Conservation (phyloP, 2,329 filamentous ascomycete genomes). For the Talaromyces verruculosus region DNA sequence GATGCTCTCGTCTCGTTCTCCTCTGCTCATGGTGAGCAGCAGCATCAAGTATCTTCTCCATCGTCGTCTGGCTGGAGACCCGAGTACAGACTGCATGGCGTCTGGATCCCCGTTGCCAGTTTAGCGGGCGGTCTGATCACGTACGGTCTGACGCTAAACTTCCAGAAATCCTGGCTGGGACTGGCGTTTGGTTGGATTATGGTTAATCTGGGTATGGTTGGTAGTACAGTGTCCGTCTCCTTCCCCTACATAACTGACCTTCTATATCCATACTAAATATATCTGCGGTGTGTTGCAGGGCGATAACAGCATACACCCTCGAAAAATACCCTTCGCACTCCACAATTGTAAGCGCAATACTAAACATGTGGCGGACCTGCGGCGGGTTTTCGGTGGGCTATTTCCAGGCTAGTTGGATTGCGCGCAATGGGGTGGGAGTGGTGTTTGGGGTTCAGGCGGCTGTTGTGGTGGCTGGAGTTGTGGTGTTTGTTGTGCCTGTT, state of each 20-base stretch:
- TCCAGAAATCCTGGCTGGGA: conserved; percentile 38
- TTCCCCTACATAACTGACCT: neutral
- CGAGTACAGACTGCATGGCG: conserved; percentile 39
- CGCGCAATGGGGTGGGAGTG: conserved; percentile 32
- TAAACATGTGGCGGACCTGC: conserved; percentile 43
- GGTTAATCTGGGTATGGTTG: conserved; percentile 40
- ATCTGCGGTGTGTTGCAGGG: neutral
- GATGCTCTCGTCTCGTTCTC: neutral
- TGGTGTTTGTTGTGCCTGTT: conserved; percentile 33
- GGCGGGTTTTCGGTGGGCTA: conserved; percentile 42
- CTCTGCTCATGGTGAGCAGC: neutral
- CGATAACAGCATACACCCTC: conserved; percentile 39
- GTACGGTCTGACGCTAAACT: conserved; percentile 38
- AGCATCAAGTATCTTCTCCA: neutral
- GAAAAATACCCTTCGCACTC: conserved; percentile 39
- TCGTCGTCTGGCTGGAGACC: conserved; percentile 27
- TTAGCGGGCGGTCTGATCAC: conserved; percentile 36
- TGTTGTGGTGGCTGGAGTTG: conserved; percentile 29
- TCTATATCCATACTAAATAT: neutral
- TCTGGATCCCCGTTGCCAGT: conserved; percentile 35
- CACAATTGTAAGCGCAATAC: conserved; percentile 37
- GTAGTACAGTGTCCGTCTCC: conserved; percentile 35
- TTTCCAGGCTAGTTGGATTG: conserved; percentile 40
- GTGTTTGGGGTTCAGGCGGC: conserved; percentile 39
- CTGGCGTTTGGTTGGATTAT: conserved; percentile 41